A percentile compares a stretch with the other conserved stretches of the same genome.
Conservation (phyloP, 2,329 filamentous ascomycete species). For the Cercospora sp. region DNA sequence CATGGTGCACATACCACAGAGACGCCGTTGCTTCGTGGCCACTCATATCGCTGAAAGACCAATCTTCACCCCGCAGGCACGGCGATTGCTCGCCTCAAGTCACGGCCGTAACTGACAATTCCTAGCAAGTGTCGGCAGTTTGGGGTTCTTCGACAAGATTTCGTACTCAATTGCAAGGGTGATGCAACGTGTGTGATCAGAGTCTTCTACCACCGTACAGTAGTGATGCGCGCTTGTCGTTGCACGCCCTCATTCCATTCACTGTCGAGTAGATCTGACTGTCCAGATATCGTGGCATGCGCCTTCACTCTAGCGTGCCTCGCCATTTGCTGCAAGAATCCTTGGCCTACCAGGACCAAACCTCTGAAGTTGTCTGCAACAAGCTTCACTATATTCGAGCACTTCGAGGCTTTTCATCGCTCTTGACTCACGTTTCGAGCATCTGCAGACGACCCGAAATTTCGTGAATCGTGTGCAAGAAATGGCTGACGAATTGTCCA, state of each 20-base stretch:
- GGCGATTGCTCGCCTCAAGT: not conserved
- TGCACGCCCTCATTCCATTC: not conserved
- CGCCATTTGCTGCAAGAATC: not conserved
- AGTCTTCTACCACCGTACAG: not conserved
- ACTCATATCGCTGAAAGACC: not conserved
- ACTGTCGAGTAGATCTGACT: not conserved
- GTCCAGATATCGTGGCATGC: not conserved
- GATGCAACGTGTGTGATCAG: not conserved
- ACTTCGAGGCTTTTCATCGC: not conserved
- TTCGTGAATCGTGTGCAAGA: not conserved
- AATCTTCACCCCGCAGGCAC: not conserved
- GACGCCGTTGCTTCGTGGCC: not conserved
- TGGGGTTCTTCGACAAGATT: not conserved
- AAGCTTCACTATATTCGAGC: not conserved
- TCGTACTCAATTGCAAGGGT: not conserved
- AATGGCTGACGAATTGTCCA: not conserved
- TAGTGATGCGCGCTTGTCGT: not conserved
- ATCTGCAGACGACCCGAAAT: not conserved
- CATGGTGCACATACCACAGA: not conserved
- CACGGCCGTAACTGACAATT: not conserved
- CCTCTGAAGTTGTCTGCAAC: not conserved
- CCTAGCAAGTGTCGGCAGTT: not conserved
- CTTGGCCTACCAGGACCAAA: not conserved
- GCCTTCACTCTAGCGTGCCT: not conserved
- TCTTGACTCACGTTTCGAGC: not conserved